Evolutionary conservation across 192 early-diverging fungal genomes (phyloP).

Genomic region (Chytriomyces sp.): DNA sequence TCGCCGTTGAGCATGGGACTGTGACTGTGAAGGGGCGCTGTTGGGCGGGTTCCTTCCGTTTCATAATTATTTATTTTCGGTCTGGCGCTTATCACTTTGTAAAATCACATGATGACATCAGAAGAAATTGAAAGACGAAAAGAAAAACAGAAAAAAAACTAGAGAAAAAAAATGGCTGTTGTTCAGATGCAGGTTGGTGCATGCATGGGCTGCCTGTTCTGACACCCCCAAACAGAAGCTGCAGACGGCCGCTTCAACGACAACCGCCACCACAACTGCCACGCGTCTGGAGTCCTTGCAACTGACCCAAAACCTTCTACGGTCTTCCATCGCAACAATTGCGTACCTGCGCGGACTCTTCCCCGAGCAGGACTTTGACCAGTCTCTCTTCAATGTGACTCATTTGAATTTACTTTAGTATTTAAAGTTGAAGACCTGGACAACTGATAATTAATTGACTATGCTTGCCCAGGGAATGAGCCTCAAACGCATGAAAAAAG

Average conservation of each 20-base stretch:
- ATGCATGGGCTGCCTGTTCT: no score
- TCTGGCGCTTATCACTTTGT: no score
- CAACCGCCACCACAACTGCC: not conserved
- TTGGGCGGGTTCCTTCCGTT: not conserved
- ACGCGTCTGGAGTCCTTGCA: slow-evolving; percentile 20
- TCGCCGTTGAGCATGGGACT: slow-evolving; percentile 96
- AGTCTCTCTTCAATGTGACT: not conserved
- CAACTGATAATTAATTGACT: no score
- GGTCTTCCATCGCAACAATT: slow-evolving; percentile 11
- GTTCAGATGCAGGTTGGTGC: no score
- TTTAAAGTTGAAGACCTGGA: not conserved
- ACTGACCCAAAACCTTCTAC: slow-evolving; percentile 18
- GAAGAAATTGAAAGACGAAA: no score
- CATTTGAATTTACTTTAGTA: not conserved
- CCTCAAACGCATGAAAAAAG: slow-evolving; percentile 9
- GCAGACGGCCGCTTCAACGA: not conserved
- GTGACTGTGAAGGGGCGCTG: slow-evolving; percentile 56
- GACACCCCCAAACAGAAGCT: no score
- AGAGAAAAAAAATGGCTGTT: no score
- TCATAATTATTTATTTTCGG: no score
- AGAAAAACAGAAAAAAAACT: no score
- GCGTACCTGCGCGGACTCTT: slow-evolving; percentile 25
- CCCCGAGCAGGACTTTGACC: slow-evolving; percentile 14
- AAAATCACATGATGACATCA: no score
- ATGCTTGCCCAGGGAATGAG: slow-evolving; percentile 1